phyloP scores from a whole-genome alignment of 768 basidiomycete genomes.

The Candolleomyces aberdarensis region DNA sequence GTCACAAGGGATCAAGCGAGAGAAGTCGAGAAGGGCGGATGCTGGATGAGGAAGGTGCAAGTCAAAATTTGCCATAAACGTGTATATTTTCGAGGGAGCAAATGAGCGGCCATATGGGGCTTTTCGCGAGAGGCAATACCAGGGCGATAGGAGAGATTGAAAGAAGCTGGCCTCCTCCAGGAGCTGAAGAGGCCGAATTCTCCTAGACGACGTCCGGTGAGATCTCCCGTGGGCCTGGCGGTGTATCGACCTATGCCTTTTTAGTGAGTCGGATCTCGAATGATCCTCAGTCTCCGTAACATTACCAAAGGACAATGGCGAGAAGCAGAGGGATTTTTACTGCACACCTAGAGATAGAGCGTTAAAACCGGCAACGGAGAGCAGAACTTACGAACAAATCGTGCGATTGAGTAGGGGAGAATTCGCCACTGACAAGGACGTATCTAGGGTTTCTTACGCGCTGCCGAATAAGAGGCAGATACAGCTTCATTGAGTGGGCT shows the following conservation, averaged over 20 bases:
- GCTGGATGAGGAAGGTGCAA: conserved; percentile 1
- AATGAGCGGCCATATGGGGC: neutral
- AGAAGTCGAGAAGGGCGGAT: conserved; percentile 1
- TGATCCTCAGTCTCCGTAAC: neutral
- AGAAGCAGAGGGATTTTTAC: neutral
- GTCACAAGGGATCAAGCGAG: neutral
- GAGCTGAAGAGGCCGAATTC: neutral
- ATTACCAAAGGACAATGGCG: neutral
- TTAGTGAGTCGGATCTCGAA: neutral
- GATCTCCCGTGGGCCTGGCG: neutral
- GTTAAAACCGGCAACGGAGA: conserved; percentile 4
- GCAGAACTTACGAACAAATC: conserved; percentile 3
- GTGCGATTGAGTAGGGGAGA: neutral
- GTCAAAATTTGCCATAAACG: neutral
- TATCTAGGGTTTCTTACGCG: neutral
- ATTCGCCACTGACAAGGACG: neutral
- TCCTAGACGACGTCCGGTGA: neutral
- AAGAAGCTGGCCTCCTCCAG: neutral
- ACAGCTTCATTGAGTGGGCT: neutral
- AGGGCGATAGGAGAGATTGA: neutral
- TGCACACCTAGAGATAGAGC: neutral
- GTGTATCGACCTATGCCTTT: neutral
- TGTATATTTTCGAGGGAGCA: neutral
- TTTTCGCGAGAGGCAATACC: neutral
- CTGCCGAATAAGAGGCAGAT: neutral